phyloP scores from a whole-genome alignment of 129 eudicot genomes.

The Helianthus tuberosus region DNA sequence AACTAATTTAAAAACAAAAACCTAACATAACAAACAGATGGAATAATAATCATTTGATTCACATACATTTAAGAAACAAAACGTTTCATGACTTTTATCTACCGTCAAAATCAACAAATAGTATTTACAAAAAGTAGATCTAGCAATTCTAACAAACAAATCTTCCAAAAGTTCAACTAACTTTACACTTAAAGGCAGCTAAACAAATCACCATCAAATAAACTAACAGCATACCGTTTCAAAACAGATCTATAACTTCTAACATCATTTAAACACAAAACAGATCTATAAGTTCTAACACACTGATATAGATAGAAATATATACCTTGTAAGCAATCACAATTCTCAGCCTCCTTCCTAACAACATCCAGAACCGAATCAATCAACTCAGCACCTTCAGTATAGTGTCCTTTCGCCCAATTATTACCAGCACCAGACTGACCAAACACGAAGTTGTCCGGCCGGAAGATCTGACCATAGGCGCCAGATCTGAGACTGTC shows the following conservation, averaged over 20 bases:
- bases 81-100: not conserved
- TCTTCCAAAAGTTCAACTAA: not conserved
- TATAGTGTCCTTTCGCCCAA: constrained; percentile 15
- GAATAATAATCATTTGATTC: not conserved
- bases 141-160: not conserved
- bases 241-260: not conserved
- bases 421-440: constrained; percentile 15
- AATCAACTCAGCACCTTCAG: constrained; percentile 13
- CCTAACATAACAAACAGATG: not conserved
- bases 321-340: constrained; percentile 14
- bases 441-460: constrained; percentile 8
- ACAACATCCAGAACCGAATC: constrained; percentile 10
- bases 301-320: not conserved
- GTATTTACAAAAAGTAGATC: constrained; percentile 5
- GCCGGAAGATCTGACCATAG: constrained; percentile 8
- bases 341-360: constrained; percentile 14
- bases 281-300: not conserved
- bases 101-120: not conserved
- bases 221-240: not conserved
- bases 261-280: not conserved
- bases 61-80: not conserved
- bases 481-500: constrained; percentile 21
- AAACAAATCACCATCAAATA: not conserved
- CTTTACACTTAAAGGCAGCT: not conserved
- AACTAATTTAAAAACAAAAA: not conserved